These are phyloP conservation scores for Trebouxia sp. DNA, from an alignment of 139 green algal genomes.

Conservation along the genomic window DNA sequence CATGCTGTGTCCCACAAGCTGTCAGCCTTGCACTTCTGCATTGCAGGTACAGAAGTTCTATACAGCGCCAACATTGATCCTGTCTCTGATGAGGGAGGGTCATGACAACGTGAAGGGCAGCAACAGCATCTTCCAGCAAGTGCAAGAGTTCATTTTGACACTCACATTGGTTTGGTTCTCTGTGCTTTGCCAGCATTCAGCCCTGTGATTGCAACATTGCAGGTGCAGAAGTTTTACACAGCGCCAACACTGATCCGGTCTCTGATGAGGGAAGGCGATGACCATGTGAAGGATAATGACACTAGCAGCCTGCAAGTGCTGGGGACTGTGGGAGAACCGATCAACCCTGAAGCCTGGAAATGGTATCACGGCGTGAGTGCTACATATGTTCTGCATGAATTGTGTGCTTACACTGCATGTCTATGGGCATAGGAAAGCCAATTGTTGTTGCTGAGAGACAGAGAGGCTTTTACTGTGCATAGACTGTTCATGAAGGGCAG, in stretches of 20 bases:
- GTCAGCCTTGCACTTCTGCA: too few relatives aligned
- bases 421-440: too few relatives aligned
- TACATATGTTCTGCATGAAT: background rate
- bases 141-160: constrained; percentile 42
- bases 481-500: constrained; percentile 59
- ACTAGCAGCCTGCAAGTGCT: constrained; percentile 73
- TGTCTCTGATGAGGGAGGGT: constrained; percentile 75
- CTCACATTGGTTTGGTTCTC: background rate
- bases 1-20: too few relatives aligned
- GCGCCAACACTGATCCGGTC: constrained; percentile 91
- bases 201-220: too few relatives aligned
- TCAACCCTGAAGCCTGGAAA: constrained; percentile 97
- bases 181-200: too few relatives aligned
- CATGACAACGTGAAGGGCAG: constrained; percentile 71
- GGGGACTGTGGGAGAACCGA: constrained; percentile 96
- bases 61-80: constrained; percentile 62
- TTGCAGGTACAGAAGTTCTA: constrained; percentile 83
- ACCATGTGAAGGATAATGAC: constrained; percentile 65
- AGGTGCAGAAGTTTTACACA: constrained; percentile 92
- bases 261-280: constrained; percentile 85
- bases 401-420: background rate
- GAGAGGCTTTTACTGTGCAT: too few relatives aligned
- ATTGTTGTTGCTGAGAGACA: too few relatives aligned
- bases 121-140: constrained; percentile 56
- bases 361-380: constrained; percentile 86